Conservation (phyloP, 148 eudicot species). For the Limonium bicolor region DNA sequence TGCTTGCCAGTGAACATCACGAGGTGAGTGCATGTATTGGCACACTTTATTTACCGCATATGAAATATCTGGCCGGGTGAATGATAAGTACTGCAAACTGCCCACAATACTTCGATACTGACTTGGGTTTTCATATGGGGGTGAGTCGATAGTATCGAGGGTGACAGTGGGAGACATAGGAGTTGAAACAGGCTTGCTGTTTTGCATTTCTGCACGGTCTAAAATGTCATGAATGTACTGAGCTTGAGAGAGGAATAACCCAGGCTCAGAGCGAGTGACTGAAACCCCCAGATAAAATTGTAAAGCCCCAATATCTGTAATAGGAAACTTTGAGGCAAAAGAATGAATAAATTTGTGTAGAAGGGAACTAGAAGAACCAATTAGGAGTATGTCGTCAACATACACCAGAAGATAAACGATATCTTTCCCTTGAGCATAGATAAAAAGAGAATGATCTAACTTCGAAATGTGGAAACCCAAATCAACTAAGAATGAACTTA, state of each 20-base stretch:
- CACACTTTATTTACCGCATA: background rate
- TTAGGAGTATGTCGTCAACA: conserved; percentile 1
- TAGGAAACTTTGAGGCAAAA: background rate
- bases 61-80: background rate
- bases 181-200: background rate
- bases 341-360: background rate
- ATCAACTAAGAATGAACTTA: background rate
- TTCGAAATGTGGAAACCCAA: background rate
- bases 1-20: background rate
- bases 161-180: background rate
- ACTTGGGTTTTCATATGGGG: too few relatives aligned
- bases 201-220: background rate
- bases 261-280: background rate
- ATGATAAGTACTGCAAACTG: background rate
- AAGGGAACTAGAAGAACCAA: background rate
- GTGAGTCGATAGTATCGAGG: too few relatives aligned
- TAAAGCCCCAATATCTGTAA: background rate
- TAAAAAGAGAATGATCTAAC: background rate
- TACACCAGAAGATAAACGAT: background rate
- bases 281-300: background rate
- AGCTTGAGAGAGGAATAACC: background rate
- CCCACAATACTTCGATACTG: background rate
- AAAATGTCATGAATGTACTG: background rate
- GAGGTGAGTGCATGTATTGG: conserved; percentile 1
- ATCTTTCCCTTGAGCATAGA: background rate